Evolutionary conservation across 495 filamentous ascomycete genomes (phyloP).

Genomic region (Ascodesmis nigricans): DNA sequence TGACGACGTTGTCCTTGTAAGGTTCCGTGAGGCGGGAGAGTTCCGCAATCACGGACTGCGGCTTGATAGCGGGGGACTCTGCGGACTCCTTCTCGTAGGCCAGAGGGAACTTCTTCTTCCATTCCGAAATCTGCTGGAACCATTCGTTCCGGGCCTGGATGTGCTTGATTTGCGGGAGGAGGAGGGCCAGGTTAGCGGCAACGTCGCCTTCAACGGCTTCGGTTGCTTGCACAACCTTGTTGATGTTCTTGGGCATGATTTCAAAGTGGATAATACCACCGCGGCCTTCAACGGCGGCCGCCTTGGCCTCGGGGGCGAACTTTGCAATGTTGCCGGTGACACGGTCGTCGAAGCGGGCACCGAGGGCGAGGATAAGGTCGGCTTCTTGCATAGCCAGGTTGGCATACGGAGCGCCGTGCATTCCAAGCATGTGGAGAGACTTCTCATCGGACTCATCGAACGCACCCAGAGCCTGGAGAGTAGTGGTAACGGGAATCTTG

Average conservation of each 20-base stretch:
- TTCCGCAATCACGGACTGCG: slow-evolving; percentile 64
- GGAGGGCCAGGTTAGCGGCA: slow-evolving; percentile 41
- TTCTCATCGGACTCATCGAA: slow-evolving; percentile 58
- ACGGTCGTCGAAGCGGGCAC: slow-evolving; percentile 57
- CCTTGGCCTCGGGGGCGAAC: slow-evolving; percentile 46
- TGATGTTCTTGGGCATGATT: slow-evolving; percentile 71
- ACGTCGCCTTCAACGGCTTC: slow-evolving; percentile 62
- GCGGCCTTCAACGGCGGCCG: slow-evolving; percentile 43
- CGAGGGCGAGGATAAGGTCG: slow-evolving; percentile 56
- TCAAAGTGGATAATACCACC: slow-evolving; percentile 67
- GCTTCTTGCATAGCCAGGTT: slow-evolving; percentile 63
- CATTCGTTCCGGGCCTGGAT: slow-evolving; percentile 52
- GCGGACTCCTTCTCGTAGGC: slow-evolving; percentile 49
- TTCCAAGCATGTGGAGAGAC: slow-evolving; percentile 62
- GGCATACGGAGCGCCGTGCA: slow-evolving; percentile 61
- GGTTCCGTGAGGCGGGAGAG: slow-evolving; percentile 50
- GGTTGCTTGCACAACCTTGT: slow-evolving; percentile 65
- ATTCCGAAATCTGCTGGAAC: slow-evolving; percentile 69
- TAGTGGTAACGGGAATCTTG: slow-evolving; percentile 55
- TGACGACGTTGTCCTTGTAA: slow-evolving; percentile 59
- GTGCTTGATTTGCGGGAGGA: slow-evolving; percentile 44
- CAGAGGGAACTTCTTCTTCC: slow-evolving; percentile 72
- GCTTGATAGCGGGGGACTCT: slow-evolving; percentile 62
- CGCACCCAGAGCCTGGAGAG: slow-evolving; percentile 54
- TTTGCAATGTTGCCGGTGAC: slow-evolving; percentile 41